A percentile compares a stretch with the other conserved stretches of the same genome.
Conservation (phyloP, 2,329 filamentous ascomycete species). For the Magnaporthiopsis incrustans region DNA sequence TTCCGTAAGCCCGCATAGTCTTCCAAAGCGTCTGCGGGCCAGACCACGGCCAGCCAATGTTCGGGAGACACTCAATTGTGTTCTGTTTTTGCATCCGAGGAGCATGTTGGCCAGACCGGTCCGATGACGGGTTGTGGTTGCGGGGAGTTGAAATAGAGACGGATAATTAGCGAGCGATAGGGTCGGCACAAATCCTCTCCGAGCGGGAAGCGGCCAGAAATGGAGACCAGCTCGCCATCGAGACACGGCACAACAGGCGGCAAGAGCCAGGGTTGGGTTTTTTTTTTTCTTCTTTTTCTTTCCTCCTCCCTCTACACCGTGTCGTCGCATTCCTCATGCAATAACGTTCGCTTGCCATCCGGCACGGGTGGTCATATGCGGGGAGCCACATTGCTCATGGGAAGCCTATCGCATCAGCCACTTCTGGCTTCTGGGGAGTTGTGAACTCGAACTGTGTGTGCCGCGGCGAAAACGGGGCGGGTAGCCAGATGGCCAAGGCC, state of each 20-base stretch:
- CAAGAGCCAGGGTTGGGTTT: not conserved
- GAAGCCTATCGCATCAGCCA: not conserved
- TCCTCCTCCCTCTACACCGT: not conserved
- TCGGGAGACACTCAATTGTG: not conserved
- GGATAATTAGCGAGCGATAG: not conserved
- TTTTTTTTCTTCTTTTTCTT: not conserved
- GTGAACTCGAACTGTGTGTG: not conserved
- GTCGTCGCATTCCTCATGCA: not conserved
- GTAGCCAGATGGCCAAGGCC: not conserved
- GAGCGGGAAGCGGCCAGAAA: not conserved
- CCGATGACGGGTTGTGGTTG: not conserved
- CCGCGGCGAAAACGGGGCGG: not conserved
- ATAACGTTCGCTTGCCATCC: not conserved
- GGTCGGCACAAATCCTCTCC: not conserved
- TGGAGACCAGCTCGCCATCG: not conserved
- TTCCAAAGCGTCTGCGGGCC: not conserved
- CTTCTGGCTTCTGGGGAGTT: not conserved
- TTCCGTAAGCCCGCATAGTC: not conserved
- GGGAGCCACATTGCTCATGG: not conserved
- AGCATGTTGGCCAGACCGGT: not conserved
- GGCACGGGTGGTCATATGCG: not conserved
- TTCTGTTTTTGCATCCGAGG: not conserved
- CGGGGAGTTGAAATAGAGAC: not conserved
- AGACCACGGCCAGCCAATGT: not conserved
- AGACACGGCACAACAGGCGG: not conserved